Conservation (phyloP, 2,329 filamentous ascomycete species). For the Aspergillus viridinutans region DNA sequence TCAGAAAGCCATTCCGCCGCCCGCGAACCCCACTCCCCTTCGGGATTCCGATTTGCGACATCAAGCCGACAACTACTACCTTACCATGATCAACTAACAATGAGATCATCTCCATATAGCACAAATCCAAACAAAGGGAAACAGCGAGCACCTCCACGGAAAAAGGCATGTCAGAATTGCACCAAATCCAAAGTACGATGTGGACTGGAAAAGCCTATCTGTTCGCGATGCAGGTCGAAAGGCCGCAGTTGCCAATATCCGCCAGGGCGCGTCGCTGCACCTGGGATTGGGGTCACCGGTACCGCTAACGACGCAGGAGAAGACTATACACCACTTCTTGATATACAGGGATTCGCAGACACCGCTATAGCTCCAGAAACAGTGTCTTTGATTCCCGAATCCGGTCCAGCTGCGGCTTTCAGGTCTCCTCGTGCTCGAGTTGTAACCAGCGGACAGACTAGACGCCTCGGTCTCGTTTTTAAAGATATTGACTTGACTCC, state of each 20-base stretch:
- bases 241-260: slow-evolving; percentile 15
- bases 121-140: not conserved
- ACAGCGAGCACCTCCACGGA: slow-evolving; percentile 8
- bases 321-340: not conserved
- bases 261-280: not conserved
- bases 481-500: slow-evolving; percentile 11
- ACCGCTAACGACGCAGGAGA: not conserved
- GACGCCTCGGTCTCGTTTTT: slow-evolving; percentile 7
- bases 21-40: no score
- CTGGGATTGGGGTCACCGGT: not conserved
- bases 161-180: slow-evolving; percentile 17
- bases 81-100: not conserved
- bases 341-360: not conserved
- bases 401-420: not conserved
- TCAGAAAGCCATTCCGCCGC: no score
- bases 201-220: slow-evolving; percentile 13
- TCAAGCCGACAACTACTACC: no score
- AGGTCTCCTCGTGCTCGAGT: not conserved
- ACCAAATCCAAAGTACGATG: slow-evolving; percentile 18
- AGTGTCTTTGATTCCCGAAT: not conserved
- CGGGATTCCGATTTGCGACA: no score
- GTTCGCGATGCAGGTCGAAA: slow-evolving; percentile 14
- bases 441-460: not conserved
- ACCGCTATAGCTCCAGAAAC: not conserved
- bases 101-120: not conserved